Percentiles rank a stretch among this genome's conserved stretches.
These are phyloP conservation scores for Camelina sativa DNA, from an alignment of 345 rosid genomes.

Conservation along the genomic window DNA sequence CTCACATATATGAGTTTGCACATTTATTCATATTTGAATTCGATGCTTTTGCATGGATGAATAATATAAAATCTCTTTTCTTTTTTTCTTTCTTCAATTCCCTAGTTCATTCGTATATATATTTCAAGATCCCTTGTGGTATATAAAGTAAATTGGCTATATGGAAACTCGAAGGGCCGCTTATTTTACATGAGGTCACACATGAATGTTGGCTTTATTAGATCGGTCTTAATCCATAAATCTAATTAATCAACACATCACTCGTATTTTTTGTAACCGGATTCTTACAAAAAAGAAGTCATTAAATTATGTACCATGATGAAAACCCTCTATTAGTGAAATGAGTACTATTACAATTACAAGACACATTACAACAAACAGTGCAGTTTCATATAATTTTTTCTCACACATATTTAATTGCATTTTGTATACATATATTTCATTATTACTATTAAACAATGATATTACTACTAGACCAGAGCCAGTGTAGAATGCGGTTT, in stretches of 20 bases:
- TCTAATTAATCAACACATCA: background rate
- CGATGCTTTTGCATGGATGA: constrained; percentile 43
- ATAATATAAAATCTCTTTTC: background rate
- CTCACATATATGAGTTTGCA: constrained; percentile 16
- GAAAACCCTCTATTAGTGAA: no score
- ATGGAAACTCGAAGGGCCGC: constrained; percentile 27
- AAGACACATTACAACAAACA: background rate
- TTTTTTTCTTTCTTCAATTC: no score
- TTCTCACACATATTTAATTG: background rate
- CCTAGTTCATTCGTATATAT: constrained; percentile 38
- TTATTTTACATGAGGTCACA: constrained; percentile 25
- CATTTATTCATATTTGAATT: constrained; percentile 38
- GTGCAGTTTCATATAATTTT: background rate
- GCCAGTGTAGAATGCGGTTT: background rate
- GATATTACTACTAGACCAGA: background rate
- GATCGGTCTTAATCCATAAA: background rate
- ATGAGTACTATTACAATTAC: background rate
- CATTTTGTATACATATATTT: background rate
- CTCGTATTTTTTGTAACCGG: background rate
- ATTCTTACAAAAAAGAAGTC: background rate
- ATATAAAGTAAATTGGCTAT: constrained; percentile 36
- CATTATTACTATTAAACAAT: no score
- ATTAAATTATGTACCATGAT: no score
- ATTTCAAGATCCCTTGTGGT: constrained; percentile 40
- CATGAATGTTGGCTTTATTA: background rate